phyloP scores from a whole-genome alignment of 495 filamentous ascomycete species.

The Trichoderma orchidacearum region DNA sequence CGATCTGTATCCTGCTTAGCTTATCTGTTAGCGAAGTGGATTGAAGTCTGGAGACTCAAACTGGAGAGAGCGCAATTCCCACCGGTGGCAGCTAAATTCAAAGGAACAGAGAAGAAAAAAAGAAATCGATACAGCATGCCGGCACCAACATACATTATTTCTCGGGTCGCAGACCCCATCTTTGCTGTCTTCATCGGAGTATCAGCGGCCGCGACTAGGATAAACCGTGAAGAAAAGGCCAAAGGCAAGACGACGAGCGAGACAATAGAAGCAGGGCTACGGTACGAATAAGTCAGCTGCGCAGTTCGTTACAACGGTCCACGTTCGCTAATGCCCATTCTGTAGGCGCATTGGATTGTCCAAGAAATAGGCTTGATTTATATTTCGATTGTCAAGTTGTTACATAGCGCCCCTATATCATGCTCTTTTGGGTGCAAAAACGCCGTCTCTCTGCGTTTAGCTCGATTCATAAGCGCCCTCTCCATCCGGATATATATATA shows the following conservation, averaged over 20 bases:
- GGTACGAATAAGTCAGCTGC: slow-evolving; percentile 14
- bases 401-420: not conserved
- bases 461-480: not conserved
- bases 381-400: not conserved
- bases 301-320: not conserved
- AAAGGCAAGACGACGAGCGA: slow-evolving; percentile 40
- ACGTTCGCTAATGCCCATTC: not conserved
- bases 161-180: slow-evolving; percentile 66
- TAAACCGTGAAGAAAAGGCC: slow-evolving; percentile 75
- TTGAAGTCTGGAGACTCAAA: no score
- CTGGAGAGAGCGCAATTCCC: not conserved
- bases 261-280: slow-evolving; percentile 31
- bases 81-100: not conserved
- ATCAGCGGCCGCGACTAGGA: slow-evolving; percentile 47
- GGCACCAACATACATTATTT: slow-evolving; percentile 39
- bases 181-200: slow-evolving; percentile 73
- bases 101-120: not conserved
- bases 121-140: slow-evolving; percentile 24
- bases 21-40: no score
- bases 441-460: not conserved
- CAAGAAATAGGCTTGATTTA: slow-evolving; percentile 5
- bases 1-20: no score
- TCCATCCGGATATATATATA: not conserved
- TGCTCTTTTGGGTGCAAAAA: not conserved
- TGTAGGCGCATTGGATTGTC: slow-evolving; percentile 14